Percentiles rank a stretch among this genome's conserved stretches.
Conservation (phyloP, 129 eudicot genomes). For the Escallonia rubra region DNA sequence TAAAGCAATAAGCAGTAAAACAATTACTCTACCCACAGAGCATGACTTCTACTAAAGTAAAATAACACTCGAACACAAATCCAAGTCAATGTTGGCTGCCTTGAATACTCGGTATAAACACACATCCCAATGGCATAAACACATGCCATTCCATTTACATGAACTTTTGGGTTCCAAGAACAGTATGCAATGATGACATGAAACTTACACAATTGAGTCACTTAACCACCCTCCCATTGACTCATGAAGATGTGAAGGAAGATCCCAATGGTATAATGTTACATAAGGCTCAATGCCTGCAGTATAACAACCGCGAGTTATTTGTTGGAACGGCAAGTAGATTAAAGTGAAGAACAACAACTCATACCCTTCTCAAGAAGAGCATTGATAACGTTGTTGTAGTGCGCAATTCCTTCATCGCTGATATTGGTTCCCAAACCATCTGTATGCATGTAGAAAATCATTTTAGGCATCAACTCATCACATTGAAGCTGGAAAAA, state of each 20-base stretch:
- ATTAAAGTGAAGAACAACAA: not conserved
- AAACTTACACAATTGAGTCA: constrained; percentile 62
- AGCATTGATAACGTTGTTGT: constrained; percentile 60
- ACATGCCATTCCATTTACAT: too few species aligned
- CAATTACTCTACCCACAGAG: too few species aligned
- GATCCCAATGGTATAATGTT: constrained; percentile 86
- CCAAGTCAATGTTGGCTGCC: too few species aligned
- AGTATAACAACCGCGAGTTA: constrained; percentile 15
- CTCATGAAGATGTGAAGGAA: constrained; percentile 63
- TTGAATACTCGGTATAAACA: too few species aligned
- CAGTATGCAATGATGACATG: not conserved
- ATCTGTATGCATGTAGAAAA: constrained; percentile 38
- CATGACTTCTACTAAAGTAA: too few species aligned
- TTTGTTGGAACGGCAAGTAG: constrained; percentile 3
- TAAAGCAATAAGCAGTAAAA: too few species aligned
- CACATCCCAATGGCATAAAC: too few species aligned
- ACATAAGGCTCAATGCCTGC: constrained; percentile 72
- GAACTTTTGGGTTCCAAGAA: too few species aligned
- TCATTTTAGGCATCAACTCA: constrained; percentile 15
- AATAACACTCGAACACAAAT: too few species aligned
- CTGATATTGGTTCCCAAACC: constrained; percentile 67
- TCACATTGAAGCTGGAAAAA: not conserved
- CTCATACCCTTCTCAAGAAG: constrained; percentile 67
- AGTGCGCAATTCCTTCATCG: constrained; percentile 59
- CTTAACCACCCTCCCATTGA: constrained; percentile 66